Evolutionary conservation across 75 land plant species (phyloP).

Genomic region (Pinus albicaulis): DNA sequence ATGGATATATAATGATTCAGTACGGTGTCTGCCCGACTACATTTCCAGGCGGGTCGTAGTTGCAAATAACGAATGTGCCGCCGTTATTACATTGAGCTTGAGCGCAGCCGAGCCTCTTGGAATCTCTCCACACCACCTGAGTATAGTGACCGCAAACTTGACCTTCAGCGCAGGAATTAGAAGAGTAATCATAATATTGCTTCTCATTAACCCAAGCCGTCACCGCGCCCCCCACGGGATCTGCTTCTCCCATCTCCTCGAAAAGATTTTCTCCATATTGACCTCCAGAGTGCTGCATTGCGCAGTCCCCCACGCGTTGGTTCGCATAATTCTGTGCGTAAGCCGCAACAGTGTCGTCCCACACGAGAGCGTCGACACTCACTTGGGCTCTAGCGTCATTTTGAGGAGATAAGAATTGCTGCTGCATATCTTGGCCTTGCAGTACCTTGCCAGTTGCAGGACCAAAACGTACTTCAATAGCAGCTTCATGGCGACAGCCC

Average conservation of each 20-base stretch:
- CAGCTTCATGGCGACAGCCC: no score
- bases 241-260: slow-evolving; percentile 8
- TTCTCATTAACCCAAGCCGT: no score
- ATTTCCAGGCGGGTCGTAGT: slow-evolving; percentile 20
- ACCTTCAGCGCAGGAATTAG: slow-evolving; percentile 37
- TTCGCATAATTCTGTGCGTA: slow-evolving; percentile 46
- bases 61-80: slow-evolving; percentile 36
- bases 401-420: slow-evolving; percentile 18
- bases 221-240: background rate
- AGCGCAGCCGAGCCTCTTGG: slow-evolving; percentile 43
- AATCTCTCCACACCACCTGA: slow-evolving; percentile 40
- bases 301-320: slow-evolving; percentile 22
- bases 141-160: slow-evolving; percentile 57
- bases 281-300: slow-evolving; percentile 31
- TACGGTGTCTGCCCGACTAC: slow-evolving; percentile 27
- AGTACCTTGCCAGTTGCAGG: no score
- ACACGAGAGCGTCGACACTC: slow-evolving; percentile 22
- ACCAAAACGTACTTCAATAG: no score
- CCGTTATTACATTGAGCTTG: slow-evolving; percentile 15
- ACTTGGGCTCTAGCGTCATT: slow-evolving; percentile 12
- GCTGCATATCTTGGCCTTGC: slow-evolving; percentile 10
- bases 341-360: slow-evolving; percentile 37
- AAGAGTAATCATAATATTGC: background rate
- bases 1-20: no score
- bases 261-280: slow-evolving; percentile 58